These are phyloP conservation scores for Blakeslea trispora DNA, from an alignment of 371 early-diverging fungal species.

Conservation along the genomic window DNA sequence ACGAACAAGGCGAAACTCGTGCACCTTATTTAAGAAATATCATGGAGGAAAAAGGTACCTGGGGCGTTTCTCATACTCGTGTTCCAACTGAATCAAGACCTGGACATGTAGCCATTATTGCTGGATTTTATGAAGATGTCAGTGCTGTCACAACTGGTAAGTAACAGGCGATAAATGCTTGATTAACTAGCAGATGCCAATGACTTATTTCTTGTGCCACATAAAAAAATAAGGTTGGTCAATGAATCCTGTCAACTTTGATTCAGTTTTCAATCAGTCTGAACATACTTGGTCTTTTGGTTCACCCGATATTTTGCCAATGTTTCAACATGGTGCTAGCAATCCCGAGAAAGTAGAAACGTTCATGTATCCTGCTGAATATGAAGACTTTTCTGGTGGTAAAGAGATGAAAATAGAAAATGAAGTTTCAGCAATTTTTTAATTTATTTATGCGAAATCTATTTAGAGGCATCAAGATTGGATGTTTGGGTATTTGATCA, in stretches of 20 bases:
- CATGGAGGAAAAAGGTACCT: slow-evolving; percentile 68
- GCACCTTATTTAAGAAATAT: slow-evolving; percentile 79
- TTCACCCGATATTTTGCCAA: slow-evolving; percentile 94
- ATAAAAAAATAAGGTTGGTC: slow-evolving; percentile 81
- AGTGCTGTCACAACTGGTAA: slow-evolving; percentile 93
- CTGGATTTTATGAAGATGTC: slow-evolving; percentile 97
- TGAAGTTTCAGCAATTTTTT: background rate
- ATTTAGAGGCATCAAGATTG: slow-evolving; percentile 76
- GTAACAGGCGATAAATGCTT: background rate
- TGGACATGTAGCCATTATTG: slow-evolving; percentile 96
- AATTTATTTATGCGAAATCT: background rate
- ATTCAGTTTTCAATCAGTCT: slow-evolving; percentile 92
- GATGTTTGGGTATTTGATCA: slow-evolving; percentile 91
- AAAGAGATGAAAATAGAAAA: slow-evolving; percentile 13
- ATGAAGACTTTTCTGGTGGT: slow-evolving; percentile 88
- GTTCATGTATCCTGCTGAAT: slow-evolving; percentile 87
- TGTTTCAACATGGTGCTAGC: slow-evolving; percentile 92
- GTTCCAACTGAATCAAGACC: slow-evolving; percentile 99
- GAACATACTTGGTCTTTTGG: slow-evolving; percentile 96
- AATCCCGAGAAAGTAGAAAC: slow-evolving; percentile 78
- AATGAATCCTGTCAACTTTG: slow-evolving; percentile 95
- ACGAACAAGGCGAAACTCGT: slow-evolving; percentile 47
- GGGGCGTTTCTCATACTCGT: slow-evolving; percentile 94
- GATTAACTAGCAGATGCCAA: no score
- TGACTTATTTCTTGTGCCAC: background rate